These are phyloP conservation scores for Boletus patriciae DNA, from an alignment of 768 basidiomycete species.

Conservation along the genomic window DNA sequence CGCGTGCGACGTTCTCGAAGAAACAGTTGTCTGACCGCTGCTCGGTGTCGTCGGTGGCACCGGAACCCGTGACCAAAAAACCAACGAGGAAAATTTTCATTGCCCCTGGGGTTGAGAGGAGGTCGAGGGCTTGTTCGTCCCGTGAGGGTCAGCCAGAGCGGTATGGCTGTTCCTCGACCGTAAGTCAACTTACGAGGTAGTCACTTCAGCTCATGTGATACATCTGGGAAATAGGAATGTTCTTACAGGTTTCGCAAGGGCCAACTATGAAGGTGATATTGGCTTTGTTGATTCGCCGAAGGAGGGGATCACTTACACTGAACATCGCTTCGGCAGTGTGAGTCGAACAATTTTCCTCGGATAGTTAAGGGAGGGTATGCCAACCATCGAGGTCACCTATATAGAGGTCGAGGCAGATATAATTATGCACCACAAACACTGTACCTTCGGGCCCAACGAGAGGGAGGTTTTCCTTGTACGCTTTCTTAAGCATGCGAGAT, in stretches of 20 bases:
- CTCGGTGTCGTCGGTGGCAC: slow-evolving; percentile 41
- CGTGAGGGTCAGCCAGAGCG: slow-evolving; percentile 47
- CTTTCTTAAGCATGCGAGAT: slow-evolving; percentile 37
- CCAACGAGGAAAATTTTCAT: slow-evolving; percentile 46
- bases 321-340: slow-evolving; percentile 31
- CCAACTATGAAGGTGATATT: slow-evolving; percentile 35
- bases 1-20: slow-evolving; percentile 40
- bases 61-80: slow-evolving; percentile 48
- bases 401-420: neutral
- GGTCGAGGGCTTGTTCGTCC: slow-evolving; percentile 51
- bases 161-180: slow-evolving; percentile 52
- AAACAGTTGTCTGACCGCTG: slow-evolving; percentile 51
- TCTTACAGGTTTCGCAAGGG: slow-evolving; percentile 50
- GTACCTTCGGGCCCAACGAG: slow-evolving; percentile 37
- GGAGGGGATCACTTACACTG: slow-evolving; percentile 29
- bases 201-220: neutral
- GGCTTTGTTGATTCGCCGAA: neutral
- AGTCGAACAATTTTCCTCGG: slow-evolving; percentile 37
- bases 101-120: slow-evolving; percentile 43
- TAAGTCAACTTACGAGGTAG: slow-evolving; percentile 43
- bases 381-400: slow-evolving; percentile 42
- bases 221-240: neutral
- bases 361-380: slow-evolving; percentile 35
- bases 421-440: neutral
- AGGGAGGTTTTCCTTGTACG: slow-evolving; percentile 34